Evolutionary conservation across 2,329 filamentous ascomycete species (phyloP).

Genomic region (Beauveria sp.): DNA sequence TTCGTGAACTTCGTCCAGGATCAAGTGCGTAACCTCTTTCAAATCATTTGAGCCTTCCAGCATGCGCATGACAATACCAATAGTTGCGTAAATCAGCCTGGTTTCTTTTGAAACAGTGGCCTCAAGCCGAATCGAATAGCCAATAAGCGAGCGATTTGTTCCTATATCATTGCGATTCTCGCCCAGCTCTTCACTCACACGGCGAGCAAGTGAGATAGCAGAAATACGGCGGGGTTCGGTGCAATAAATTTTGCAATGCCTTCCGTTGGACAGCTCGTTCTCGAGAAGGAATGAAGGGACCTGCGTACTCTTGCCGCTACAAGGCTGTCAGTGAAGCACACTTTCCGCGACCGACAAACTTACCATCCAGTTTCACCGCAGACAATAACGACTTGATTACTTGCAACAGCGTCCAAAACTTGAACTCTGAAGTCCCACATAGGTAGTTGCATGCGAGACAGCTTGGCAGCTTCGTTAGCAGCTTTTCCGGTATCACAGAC

Average conservation of each 20-base stretch:
- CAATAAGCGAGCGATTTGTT: slow-evolving; percentile 74
- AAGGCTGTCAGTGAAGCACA: slow-evolving; percentile 16
- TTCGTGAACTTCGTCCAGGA: slow-evolving; percentile 97
- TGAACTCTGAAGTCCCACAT: slow-evolving; percentile 80
- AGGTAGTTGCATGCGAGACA: slow-evolving; percentile 70
- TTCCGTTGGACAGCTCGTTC: slow-evolving; percentile 72
- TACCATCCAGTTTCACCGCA: slow-evolving; percentile 92
- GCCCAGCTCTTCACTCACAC: slow-evolving; percentile 91
- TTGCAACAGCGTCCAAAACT: slow-evolving; percentile 68
- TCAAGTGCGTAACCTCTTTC: slow-evolving; percentile 81
- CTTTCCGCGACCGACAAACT: slow-evolving; percentile 9
- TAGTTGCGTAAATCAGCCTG: slow-evolving; percentile 80
- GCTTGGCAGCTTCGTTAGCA: slow-evolving; percentile 20
- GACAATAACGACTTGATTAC: slow-evolving; percentile 81
- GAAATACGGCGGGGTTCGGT: slow-evolving; percentile 94
- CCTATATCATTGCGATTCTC: slow-evolving; percentile 77
- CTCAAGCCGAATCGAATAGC: slow-evolving; percentile 90
- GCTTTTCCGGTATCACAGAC: background rate
- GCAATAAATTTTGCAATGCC: slow-evolving; percentile 85
- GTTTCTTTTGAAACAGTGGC: slow-evolving; percentile 77
- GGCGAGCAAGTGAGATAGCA: slow-evolving; percentile 83
- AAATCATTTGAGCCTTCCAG: slow-evolving; percentile 82
- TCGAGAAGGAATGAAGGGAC: slow-evolving; percentile 92
- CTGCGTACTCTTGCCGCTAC: slow-evolving; percentile 86
- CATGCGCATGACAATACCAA: slow-evolving; percentile 95